phyloP scores from a whole-genome alignment of 148 eudicot genomes.

The Cornus florida region DNA sequence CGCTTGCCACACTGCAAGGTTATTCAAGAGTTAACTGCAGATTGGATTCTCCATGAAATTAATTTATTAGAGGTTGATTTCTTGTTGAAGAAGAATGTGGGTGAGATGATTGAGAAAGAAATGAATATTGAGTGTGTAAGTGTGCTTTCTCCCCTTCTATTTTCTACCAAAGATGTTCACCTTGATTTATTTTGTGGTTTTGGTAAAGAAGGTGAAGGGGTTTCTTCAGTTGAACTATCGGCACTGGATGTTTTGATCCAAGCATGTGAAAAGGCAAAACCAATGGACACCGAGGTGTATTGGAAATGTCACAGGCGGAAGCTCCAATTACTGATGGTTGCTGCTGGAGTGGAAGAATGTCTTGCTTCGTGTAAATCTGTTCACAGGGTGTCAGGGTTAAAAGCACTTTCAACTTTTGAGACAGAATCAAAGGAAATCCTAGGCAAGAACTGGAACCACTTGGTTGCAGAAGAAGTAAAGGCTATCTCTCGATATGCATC shows the following conservation, averaged over 20 bases:
- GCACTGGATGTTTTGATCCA: conserved; percentile 66
- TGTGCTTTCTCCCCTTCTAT: conserved; percentile 73
- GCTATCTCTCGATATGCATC: conserved; percentile 77
- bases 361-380: conserved; percentile 41
- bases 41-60: conserved; percentile 69
- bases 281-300: conserved; percentile 56
- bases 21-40: conserved; percentile 55
- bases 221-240: conserved; percentile 63
- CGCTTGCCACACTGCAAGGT: conserved; percentile 76
- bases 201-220: conserved; percentile 46
- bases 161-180: conserved; percentile 54
- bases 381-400: conserved; percentile 24
- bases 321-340: conserved; percentile 74
- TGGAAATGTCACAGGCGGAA: conserved; percentile 75
- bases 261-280: conserved; percentile 68
- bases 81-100: conserved; percentile 63
- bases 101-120: conserved; percentile 68
- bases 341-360: conserved; percentile 62
- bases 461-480: conserved; percentile 76
- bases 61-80: conserved; percentile 73
- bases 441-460: conserved; percentile 42
- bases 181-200: conserved; percentile 37
- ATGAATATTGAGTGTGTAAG: conserved; percentile 61
- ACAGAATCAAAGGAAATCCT: conserved; percentile 50
- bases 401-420: conserved; percentile 38